Base-by-base conservation (phyloP, 2,329 filamentous ascomycete species). In the Tolypocladium inflatum region DNA sequence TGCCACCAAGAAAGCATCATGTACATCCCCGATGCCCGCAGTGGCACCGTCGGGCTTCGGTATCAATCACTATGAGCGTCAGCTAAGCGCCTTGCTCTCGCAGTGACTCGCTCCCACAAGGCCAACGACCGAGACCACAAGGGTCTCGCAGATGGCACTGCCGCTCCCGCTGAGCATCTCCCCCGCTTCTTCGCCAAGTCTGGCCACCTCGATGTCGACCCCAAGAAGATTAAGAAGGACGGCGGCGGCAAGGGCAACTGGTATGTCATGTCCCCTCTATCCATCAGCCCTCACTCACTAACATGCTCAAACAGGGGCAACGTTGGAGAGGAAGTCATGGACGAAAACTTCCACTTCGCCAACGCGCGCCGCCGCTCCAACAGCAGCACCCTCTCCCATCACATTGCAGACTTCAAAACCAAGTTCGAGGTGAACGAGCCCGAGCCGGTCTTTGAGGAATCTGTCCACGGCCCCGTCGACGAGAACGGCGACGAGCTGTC, bases 41-140 rank as follows among this genome's bases (percentile, higher is more conserved):
- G 7, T n/a, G 30, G 30, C 48, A 11, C 2, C 17, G 4, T 23
- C 21, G 4, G n/a, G n/a, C 21, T 10, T 45, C 21, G 10, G 11
- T n/a, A 51, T 33, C 48, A 51, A 13, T 21, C 26, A 51, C 2
- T 2, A 35, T 9, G 45, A 48, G 23, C 41, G 7, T 13, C 17
- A 26, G 63, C 64, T 63, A 57, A 61, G 9, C 58, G 52, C 48
- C 19, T 17, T 30, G 37, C 48, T 21, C 51, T 37, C 45, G 17
- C 66, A 96, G 92, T 99, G 93, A 97, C 94, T 79, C 93, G 94
- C 74, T 95, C 93, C 64, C 90, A 93, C 85, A 99, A 97, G 81
- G 84, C 82, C 80, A 96, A 91, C 78, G 91, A 96, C 76, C 92
- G 92, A 77, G 89, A 95, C 80, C 89, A 96, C 78, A 85, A 85